phyloP scores from a whole-genome alignment of 768 basidiomycete genomes.

The Amanita pallidorosea region DNA sequence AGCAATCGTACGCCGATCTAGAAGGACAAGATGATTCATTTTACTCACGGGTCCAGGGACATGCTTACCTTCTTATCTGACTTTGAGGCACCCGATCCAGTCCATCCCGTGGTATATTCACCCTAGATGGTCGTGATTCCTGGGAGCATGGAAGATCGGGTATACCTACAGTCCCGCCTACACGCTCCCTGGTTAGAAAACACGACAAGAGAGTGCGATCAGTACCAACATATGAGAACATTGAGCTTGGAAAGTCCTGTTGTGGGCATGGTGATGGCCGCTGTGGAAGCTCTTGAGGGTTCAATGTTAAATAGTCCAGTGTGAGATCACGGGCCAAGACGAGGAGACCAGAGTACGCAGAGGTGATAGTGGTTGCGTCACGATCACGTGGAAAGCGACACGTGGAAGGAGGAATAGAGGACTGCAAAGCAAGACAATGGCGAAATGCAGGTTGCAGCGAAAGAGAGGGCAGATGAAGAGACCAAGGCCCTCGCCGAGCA shows the following conservation, averaged over 20 bases:
- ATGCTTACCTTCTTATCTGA: slow-evolving; percentile 82
- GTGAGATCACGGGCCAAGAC: too few relatives aligned
- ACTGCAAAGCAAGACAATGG: not conserved
- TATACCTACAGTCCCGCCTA: slow-evolving; percentile 28
- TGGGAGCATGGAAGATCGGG: too few relatives aligned
- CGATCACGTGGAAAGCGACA: slow-evolving; percentile 5
- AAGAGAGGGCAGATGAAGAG: not conserved
- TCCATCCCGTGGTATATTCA: slow-evolving; percentile 88
- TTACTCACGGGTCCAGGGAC: not conserved
- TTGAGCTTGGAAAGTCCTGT: slow-evolving; percentile 42
- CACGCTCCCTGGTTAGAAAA: not conserved
- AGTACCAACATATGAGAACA: slow-evolving; percentile 64
- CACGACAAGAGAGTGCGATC: slow-evolving; percentile 5
- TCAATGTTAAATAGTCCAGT: too few relatives aligned
- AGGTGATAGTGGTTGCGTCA: slow-evolving; percentile 1
- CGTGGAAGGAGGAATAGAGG: slow-evolving; percentile 1
- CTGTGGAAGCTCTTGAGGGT: too few relatives aligned
- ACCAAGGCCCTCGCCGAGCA: not conserved
- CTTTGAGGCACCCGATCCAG: slow-evolving; percentile 81
- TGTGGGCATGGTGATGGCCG: too few relatives aligned
- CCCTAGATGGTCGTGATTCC: too few relatives aligned
- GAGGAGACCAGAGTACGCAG: too few relatives aligned
- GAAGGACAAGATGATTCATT: not conserved
- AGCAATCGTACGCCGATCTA: not conserved
- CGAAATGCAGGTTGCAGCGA: not conserved